Percentiles rank a stretch among this genome's conserved stretches.
phyloP scores from a whole-genome alignment of 2,329 filamentous ascomycete genomes.

The Alternaria sp. region DNA sequence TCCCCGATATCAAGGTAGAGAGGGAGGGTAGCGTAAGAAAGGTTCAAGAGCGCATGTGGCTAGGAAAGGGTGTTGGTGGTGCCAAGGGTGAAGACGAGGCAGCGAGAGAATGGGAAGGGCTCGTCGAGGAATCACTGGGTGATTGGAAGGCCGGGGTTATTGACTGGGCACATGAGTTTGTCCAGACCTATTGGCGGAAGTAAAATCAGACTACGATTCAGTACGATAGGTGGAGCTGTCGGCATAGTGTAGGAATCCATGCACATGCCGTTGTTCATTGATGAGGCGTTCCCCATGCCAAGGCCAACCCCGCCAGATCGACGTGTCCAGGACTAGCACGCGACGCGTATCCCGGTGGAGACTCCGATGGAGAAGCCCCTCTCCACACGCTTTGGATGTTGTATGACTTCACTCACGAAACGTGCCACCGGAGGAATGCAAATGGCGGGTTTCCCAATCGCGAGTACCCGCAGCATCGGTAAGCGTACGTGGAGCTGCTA shows the following conservation, averaged over 20 bases:
- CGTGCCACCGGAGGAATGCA: neutral
- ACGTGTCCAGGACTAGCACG: neutral
- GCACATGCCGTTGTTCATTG: neutral
- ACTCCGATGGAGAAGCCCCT: conserved; percentile 2
- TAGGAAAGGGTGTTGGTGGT: conserved; percentile 61
- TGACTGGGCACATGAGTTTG: conserved; percentile 90
- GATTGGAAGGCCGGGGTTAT: conserved; percentile 93
- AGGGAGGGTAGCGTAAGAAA: conserved; percentile 94
- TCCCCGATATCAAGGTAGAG: conserved; percentile 91
- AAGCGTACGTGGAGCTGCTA: neutral
- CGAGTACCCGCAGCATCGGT: neutral
- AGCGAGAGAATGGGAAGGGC: conserved; percentile 81
- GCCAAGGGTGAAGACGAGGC: conserved; percentile 84
- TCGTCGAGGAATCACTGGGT: conserved; percentile 84
- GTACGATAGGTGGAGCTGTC: neutral
- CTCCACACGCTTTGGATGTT: neutral
- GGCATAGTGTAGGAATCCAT: neutral
- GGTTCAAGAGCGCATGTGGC: conserved; percentile 90
- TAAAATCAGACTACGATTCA: conserved; percentile 11
- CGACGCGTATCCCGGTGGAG: conserved; percentile 6
- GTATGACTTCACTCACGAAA: neutral
- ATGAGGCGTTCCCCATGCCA: neutral
- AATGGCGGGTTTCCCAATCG: neutral
- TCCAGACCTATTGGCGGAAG: conserved; percentile 80
- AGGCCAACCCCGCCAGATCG: neutral